phyloP scores from a whole-genome alignment of 139 green algal species.

The Protoeuglena noctilucae region DNA sequence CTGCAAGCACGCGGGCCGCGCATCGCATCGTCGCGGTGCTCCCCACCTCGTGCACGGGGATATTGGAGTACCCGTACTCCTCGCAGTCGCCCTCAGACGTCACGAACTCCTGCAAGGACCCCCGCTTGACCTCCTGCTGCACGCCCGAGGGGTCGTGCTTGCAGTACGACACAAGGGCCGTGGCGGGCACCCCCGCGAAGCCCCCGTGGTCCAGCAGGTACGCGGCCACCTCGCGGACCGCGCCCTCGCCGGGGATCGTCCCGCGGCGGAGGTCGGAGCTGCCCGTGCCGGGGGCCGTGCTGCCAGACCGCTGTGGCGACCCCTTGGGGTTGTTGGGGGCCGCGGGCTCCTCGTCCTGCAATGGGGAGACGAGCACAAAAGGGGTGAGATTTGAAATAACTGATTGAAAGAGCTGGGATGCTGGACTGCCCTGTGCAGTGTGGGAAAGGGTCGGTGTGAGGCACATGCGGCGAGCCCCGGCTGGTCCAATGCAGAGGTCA shows the following conservation, averaged over 20 bases:
- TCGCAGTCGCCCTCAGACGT: constrained; percentile 35
- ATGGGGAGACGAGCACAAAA: no score
- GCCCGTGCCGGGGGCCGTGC: not conserved
- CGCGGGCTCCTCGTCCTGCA: constrained; percentile 67
- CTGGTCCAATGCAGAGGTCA: no score
- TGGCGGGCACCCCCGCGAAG: constrained; percentile 40
- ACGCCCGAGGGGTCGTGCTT: not conserved
- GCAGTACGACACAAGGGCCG: constrained; percentile 31
- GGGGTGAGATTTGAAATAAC: no score
- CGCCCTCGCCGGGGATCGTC: constrained; percentile 33
- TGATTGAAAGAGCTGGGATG: no score
- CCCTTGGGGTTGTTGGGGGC: constrained; percentile 56
- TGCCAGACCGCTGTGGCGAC: constrained; percentile 2
- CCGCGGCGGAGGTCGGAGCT: constrained; percentile 22
- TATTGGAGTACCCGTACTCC: constrained; percentile 27
- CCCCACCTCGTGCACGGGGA: constrained; percentile 10
- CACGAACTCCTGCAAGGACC: constrained; percentile 43
- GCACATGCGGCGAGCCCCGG: no score
- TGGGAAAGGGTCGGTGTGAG: no score
- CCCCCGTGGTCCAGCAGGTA: constrained; percentile 41
- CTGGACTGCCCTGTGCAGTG: no score
- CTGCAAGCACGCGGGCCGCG: no score
- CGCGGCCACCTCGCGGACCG: constrained; percentile 35
- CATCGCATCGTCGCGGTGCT: no score
- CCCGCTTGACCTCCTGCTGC: constrained; percentile 23